phyloP scores from a whole-genome alignment of 2,329 filamentous ascomycete genomes.

The Bipolaris oryzae region DNA sequence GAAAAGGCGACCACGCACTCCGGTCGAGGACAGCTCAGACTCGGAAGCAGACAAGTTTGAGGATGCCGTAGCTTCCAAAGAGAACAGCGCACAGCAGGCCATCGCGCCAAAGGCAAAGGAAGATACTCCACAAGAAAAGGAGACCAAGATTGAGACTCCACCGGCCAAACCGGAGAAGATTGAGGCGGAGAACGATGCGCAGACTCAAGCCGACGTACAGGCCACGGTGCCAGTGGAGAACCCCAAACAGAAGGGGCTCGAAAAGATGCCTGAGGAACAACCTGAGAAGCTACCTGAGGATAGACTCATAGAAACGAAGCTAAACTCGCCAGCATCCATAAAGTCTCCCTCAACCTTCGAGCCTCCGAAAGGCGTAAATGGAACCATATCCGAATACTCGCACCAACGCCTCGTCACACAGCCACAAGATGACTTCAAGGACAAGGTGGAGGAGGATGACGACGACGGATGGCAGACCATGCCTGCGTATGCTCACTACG shows the following conservation, averaged over 20 bases:
- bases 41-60: conserved; percentile 36
- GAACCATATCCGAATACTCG: conserved; percentile 78
- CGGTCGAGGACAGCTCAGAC: conserved; percentile 35
- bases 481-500: conserved; percentile 90
- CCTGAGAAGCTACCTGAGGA: conserved; percentile 7
- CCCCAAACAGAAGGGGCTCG: conserved; percentile 13
- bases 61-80: conserved; percentile 35
- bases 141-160: conserved; percentile 6
- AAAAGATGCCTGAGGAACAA: neutral
- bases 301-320: conserved; percentile 7
- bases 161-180: conserved; percentile 10
- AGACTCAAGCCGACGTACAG: conserved; percentile 22
- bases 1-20: conserved; percentile 49
- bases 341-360: conserved; percentile 8
- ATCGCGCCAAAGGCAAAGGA: conserved; percentile 33
- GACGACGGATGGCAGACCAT: conserved; percentile 90
- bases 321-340: neutral
- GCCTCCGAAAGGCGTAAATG: conserved; percentile 18
- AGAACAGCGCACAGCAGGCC: conserved; percentile 31
- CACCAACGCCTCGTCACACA: conserved; percentile 76
- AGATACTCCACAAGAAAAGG: conserved; percentile 15
- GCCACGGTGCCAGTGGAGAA: conserved; percentile 15
- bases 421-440: conserved; percentile 44
- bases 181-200: conserved; percentile 17
- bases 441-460: conserved; percentile 63